Evolutionary conservation across 768 basidiomycete genomes (phyloP).

Genomic region (Rubroboletus pulcherrimus): DNA sequence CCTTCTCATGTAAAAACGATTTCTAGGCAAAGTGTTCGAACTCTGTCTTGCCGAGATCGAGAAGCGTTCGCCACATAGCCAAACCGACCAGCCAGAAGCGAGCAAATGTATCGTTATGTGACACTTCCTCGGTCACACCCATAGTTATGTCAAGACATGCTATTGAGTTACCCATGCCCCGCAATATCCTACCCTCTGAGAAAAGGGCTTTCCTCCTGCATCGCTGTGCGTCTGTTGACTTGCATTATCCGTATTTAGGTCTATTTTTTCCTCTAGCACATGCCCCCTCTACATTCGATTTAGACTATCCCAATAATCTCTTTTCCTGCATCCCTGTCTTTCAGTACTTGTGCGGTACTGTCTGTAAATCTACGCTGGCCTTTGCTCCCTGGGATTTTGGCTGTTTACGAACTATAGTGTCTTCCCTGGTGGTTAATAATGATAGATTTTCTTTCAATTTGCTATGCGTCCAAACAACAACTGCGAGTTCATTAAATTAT

Average conservation of each 20-base stretch:
- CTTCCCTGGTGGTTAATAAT: conserved; percentile 38
- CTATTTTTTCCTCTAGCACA: conserved; percentile 18
- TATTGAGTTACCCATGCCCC: conserved; percentile 30
- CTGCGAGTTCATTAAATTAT: not conserved
- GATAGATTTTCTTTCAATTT: conserved; percentile 1
- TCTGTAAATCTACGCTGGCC: conserved; percentile 34
- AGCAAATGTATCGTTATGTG: conserved; percentile 56
- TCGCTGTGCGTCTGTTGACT: conserved; percentile 30
- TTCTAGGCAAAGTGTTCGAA: conserved; percentile 76
- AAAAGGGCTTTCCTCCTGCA: conserved; percentile 21
- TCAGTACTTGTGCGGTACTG: conserved; percentile 25
- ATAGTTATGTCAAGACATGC: conserved; percentile 20
- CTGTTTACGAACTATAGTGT: conserved; percentile 30
- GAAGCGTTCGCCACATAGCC: conserved; percentile 57
- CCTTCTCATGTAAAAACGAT: not conserved
- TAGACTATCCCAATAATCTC: conserved; percentile 33
- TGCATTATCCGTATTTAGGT: conserved; percentile 37
- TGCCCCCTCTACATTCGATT: conserved; percentile 17
- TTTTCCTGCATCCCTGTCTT: conserved; percentile 21
- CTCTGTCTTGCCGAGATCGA: conserved; percentile 81
- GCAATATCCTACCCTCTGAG: conserved; percentile 30
- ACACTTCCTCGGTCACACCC: conserved; percentile 18
- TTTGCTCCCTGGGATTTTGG: conserved; percentile 24
- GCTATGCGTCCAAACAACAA: not conserved
- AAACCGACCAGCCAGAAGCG: conserved; percentile 39